Conservation (phyloP, 768 basidiomycete species). For the Chiua virens region DNA sequence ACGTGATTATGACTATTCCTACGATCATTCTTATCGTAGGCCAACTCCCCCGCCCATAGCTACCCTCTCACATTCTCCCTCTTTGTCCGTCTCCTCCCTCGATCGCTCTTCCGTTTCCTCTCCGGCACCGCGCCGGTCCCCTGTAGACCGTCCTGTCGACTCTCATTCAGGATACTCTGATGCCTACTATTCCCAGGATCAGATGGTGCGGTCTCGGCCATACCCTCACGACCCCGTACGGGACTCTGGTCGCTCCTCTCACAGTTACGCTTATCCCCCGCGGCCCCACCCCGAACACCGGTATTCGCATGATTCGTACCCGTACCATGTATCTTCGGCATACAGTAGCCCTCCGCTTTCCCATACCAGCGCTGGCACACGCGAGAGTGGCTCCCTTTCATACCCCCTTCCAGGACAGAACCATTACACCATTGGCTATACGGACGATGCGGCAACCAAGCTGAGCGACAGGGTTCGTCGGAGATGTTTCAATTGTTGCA, state of each 20-base stretch:
- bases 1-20: conserved; percentile 41
- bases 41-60: conserved; percentile 52
- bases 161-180: conserved; percentile 36
- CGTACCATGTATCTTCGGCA: conserved; percentile 27
- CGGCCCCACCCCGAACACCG: conserved; percentile 30
- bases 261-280: conserved; percentile 34
- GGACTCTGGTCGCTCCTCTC: conserved; percentile 33
- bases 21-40: conserved; percentile 39
- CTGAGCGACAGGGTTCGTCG: conserved; percentile 73
- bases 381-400: conserved; percentile 28
- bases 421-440: conserved; percentile 47
- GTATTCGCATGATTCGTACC: conserved; percentile 34
- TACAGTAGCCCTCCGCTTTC: conserved; percentile 30
- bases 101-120: conserved; percentile 63
- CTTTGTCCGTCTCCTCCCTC: conserved; percentile 56
- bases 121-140: conserved; percentile 49
- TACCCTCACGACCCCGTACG: conserved; percentile 35
- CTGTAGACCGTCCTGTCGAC: conserved; percentile 33
- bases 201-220: conserved; percentile 30
- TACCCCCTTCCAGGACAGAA: conserved; percentile 41
- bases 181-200: conserved; percentile 40
- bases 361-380: conserved; percentile 20
- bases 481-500: conserved; percentile 83
- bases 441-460: conserved; percentile 81
- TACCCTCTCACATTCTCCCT: conserved; percentile 57